Evolutionary conservation across 2,329 filamentous ascomycete species (phyloP), one percentile per base, ranked within the genome.

Genomic region (Immersiporthe knoxdaviesiana): DNA sequence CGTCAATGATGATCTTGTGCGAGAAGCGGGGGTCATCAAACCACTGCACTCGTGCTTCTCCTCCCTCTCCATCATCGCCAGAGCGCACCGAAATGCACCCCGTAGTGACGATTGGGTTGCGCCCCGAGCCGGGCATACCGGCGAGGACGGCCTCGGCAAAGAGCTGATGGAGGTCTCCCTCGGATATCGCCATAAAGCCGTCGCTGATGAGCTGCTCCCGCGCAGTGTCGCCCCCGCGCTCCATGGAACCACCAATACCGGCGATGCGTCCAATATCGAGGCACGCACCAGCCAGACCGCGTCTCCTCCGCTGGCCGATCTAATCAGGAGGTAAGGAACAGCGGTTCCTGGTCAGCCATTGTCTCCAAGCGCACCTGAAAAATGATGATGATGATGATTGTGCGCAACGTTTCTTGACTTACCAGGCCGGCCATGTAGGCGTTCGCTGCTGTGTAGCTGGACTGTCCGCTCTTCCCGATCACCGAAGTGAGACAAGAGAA

Each of bases 161-260:
- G 12, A 79, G 68, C 16, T 80, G 75, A 66, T 81, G 80, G 5
- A 83, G 74, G 27, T 83, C 82, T 3, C 72, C 68, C 70, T 83
- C 82, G 0, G 72, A 74, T 8, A 75, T 52, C 8, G 50, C 62
- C 39, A 63, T 54, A 52, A 63, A 52, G 2, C 68, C 70, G n/a
- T 66, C 6, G 39, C 64, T 67, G 5, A 52, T 35, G 8, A 41
- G 60, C 12, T 39, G 32, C 6, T 69, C 63, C 10, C 24, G 21
- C 7, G 60, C 58, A 12, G 30, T 32, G 16, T 56, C 16, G 2
- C 47, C 32, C 21, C 56, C 54, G 3, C 65, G 65, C 18, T 50
- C 69, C 89, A 73, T 63, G 54, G 64, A 71, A n/a, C n/a, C n/a
- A 21, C 74, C 74, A 11, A 73, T 71, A 32, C 71, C 72, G 30